A percentile compares a stretch with the other conserved stretches of the same genome.
Conservation (phyloP, 2,329 filamentous ascomycete species). For the Ilyonectria sp. region DNA sequence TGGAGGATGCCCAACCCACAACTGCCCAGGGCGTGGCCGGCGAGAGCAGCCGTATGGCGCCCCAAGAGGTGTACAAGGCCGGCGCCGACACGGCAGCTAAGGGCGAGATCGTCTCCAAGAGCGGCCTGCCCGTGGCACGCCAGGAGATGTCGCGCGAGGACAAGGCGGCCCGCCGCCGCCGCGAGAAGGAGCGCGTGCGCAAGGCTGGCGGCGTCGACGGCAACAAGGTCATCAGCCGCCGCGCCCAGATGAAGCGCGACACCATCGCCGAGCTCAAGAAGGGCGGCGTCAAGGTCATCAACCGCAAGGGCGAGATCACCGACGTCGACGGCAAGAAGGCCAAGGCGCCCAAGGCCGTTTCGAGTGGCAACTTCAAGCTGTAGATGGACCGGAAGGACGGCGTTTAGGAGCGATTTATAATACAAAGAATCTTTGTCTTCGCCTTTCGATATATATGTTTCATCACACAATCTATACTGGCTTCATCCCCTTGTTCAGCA, state of each 20-base stretch:
- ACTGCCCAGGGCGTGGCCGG: slow-evolving; percentile 81
- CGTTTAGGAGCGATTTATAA: slow-evolving; percentile 44
- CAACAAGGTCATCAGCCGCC: slow-evolving; percentile 69
- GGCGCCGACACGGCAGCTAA: slow-evolving; percentile 72
- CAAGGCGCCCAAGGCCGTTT: slow-evolving; percentile 63
- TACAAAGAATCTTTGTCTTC: slow-evolving; percentile 36
- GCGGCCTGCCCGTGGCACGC: slow-evolving; percentile 81
- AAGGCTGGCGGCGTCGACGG: slow-evolving; percentile 71
- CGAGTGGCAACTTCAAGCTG: slow-evolving; percentile 74
- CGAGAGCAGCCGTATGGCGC: slow-evolving; percentile 83
- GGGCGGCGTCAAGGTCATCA: slow-evolving; percentile 93
- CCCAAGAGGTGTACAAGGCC: slow-evolving; percentile 94
- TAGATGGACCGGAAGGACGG: slow-evolving; percentile 51
- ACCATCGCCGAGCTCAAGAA: slow-evolving; percentile 81
- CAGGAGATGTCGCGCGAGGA: slow-evolving; percentile 93
- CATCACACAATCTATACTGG: neutral
- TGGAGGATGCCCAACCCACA: slow-evolving; percentile 95
- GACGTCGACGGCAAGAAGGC: slow-evolving; percentile 88
- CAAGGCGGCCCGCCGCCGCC: slow-evolving; percentile 80
- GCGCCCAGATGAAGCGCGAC: slow-evolving; percentile 62
- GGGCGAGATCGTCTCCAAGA: slow-evolving; percentile 84
- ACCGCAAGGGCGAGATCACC: slow-evolving; percentile 87
- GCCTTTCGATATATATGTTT: slow-evolving; percentile 12
- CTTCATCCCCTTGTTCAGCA: neutral
- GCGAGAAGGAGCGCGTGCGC: slow-evolving; percentile 88